Evolutionary conservation across 2,329 filamentous ascomycete species (phyloP), one percentile per base, ranked within the genome.

Genomic region (Diaporthe sp.): DNA sequence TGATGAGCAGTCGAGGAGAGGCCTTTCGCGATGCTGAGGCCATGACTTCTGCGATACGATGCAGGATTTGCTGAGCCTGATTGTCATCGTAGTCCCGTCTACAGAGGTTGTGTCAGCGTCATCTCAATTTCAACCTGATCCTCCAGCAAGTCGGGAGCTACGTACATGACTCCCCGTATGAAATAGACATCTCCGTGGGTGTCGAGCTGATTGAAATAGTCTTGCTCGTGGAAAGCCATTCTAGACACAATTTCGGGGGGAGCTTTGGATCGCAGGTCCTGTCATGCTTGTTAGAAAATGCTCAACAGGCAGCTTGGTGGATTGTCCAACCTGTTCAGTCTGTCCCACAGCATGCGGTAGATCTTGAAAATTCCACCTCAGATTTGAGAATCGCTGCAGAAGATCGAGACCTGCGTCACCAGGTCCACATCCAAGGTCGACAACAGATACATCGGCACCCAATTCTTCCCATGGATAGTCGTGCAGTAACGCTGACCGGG

Each of bases 251-350:
- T 15, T 28, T 28, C n/a, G 25, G 51, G n/a, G 17, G 51, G n/a
- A 55, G 25, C 51, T 7, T 55, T 55, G n/a, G 51, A 28, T 55
- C 51, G 25, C 51, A 55, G 1, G 12, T 55, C n/a, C 51, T 55
- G 51, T 17, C 51, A 55, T 55, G 4, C n/a, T 28, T 28, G 51
- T 55, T 17, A 55, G 25, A 15, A 55, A 55, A 25, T 55, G 12
- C n/a, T 55, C 51, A 55, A 55, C n/a, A 55, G 13, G 51, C 51
- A 55, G 25, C n/a, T 5, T 55, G 51, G n/a, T 3, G 31, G 12
- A 55, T 55, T 55, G 51, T 55, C 25, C n/a, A 55, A 55, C 51
- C 25, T 55, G 31, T 55, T 55, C 51, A 55, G 51, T 55, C 25
- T 55, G 51, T 55, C 51, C 51, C 15, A 28, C 4, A 28, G 31